Percentiles rank a stretch among this genome's conserved stretches.
phyloP scores from a whole-genome alignment of 2,329 filamentous ascomycete species.

The Hypoxylon sp. region DNA sequence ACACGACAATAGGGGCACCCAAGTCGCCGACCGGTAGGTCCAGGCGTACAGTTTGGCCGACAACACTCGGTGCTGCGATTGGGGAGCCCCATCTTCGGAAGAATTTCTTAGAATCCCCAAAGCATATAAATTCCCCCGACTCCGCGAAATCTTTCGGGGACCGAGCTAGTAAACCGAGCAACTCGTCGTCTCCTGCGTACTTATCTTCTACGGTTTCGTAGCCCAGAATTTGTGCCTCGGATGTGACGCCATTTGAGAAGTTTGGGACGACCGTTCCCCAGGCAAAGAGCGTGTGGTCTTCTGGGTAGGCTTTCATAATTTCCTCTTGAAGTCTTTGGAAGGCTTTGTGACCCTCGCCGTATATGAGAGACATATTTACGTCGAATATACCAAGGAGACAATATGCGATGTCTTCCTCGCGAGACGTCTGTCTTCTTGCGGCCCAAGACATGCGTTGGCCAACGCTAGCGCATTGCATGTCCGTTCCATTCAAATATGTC shows the following conservation, averaged over 20 bases:
- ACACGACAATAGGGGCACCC: not conserved
- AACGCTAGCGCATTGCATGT: constrained; percentile 38
- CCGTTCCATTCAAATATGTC: constrained; percentile 31
- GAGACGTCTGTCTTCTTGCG: constrained; percentile 42
- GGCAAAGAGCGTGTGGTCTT: constrained; percentile 49
- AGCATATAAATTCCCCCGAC: constrained; percentile 26
- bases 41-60: constrained; percentile 16
- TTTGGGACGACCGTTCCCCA: constrained; percentile 35
- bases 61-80: constrained; percentile 1
- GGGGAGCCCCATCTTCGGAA: constrained; percentile 23
- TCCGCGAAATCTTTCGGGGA: constrained; percentile 28
- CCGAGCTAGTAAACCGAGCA: constrained; percentile 27
- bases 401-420: constrained; percentile 51
- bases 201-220: constrained; percentile 16
- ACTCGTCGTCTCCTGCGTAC: constrained; percentile 10
- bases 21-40: constrained; percentile 1
- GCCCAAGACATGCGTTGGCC: constrained; percentile 53
- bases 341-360: constrained; percentile 50
- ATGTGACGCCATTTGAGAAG: constrained; percentile 7
- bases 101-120: constrained; percentile 9
- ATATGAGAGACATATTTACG: constrained; percentile 51
- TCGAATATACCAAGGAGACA: constrained; percentile 53
- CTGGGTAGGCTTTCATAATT: constrained; percentile 43
- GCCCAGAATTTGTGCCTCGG: constrained; percentile 8
- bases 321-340: constrained; percentile 49